Percentiles rank a stretch among this genome's conserved stretches.
Conservation (phyloP, 1,284 basidiomycete species). For the Ceratobasidium sp. region DNA sequence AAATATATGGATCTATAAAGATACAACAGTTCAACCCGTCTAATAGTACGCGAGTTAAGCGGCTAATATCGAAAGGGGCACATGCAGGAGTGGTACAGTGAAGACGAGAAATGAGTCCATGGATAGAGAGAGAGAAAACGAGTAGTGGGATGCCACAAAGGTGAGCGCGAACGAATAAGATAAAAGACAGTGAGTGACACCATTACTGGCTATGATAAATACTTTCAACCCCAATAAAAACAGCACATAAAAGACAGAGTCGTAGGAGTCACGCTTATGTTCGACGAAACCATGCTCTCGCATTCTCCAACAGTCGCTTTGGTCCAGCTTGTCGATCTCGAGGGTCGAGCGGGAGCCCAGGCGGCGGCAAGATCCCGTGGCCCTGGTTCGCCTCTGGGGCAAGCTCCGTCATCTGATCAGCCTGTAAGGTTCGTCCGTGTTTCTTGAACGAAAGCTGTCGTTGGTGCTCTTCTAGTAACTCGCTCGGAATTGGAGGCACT, state of each 20-base stretch:
- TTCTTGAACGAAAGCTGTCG: conserved; percentile 5
- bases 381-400: background rate
- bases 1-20: too few relatives aligned
- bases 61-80: background rate
- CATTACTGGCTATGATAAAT: background rate
- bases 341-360: background rate
- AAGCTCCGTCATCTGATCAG: conserved; percentile 3
- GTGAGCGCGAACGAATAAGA: background rate
- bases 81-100: background rate
- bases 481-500: conserved; percentile 28
- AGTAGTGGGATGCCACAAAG: conserved; percentile 2
- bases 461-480: conserved; percentile 34
- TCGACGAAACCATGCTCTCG: conserved; percentile 34
- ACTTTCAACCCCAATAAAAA: conserved; percentile 2
- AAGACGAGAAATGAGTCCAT: background rate
- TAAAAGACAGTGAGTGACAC: conserved; percentile 3
- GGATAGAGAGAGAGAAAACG: background rate
- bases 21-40: too few relatives aligned
- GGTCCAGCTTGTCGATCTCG: conserved; percentile 13
- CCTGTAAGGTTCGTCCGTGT: background rate
- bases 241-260: background rate
- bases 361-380: background rate
- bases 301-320: conserved; percentile 28
- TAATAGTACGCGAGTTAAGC: background rate
- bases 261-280: background rate